Base-by-base conservation (phyloP, 2,329 filamentous ascomycete species). In the Arachnopeziza araneosa region DNA sequence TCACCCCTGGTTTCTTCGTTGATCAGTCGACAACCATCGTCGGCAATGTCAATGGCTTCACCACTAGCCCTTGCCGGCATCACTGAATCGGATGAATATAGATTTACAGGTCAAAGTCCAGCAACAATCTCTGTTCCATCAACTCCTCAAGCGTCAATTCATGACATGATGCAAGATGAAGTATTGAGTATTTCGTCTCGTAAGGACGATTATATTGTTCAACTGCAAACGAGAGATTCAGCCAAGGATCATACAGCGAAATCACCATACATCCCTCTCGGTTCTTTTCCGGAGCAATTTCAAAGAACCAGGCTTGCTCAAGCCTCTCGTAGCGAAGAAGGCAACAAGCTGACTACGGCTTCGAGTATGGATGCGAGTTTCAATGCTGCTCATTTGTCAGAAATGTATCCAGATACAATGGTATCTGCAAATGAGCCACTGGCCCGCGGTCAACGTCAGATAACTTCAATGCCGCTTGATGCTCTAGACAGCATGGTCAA, bases 21-120 rank as follows among this genome's bases (percentile, higher is more conserved):
- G 36, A 44, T 12, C 17, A 44, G 36, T 49, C 9, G 8, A 32
- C 36, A 56, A 56, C 23, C 44, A 17, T 26, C 21, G 19, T 36
- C 44, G 23, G 14, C 54, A 17, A 56, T 26, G 44, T n/a, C 44
- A 48, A 49, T 44, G 12, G 36, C 36, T 44, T 22, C 23, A 21
- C 21, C 24, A 21, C 22, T 44, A 26, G n/a, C 44, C 22, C 44
- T 24, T 56, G 9, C 36, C 44, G 19, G 22, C 50, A 9, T 50
- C 44, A 30, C 24, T 56, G 26, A 9, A 26, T 50, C 17, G 24
- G 17, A 19, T 50, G 23, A 26, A 19, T 50, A 17, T 48, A 32
- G 8, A 19, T 56, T 56, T 23, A 56, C 22, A 10, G 54, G 54
- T 23, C 36, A 56, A 49, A 50, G 54, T 22, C 53, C 53, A 55